Base-by-base conservation (phyloP, 176 grass and related monocot genomes). In the Zoysia japonica region DNA sequence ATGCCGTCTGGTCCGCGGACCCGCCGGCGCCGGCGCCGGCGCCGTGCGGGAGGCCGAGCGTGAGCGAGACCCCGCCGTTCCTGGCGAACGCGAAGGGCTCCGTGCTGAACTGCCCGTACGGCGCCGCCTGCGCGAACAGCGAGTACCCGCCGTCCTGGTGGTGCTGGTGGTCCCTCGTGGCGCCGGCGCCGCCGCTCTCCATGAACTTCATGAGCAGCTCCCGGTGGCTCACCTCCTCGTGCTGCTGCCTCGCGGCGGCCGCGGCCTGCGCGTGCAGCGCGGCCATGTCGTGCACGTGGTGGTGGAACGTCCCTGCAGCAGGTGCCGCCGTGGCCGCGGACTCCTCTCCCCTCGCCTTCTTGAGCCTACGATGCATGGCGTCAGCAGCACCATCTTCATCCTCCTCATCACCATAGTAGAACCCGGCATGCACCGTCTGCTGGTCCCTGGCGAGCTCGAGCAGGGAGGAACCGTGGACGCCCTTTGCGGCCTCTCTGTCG, bases 201-300 rank as follows among this genome's bases (percentile, higher is more conserved):
- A 99, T 93, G 71, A 99, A 88, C 75, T 93, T 96, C 92, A 99
- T 95, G 72, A 99, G 76, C 0, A 99, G 84, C 86, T 95, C 96
- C 37, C 87, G 84, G 77, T 96, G 89, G 86, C 85, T 93, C 73
- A 89, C 85, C 72, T 91, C 88, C 43, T 88, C 86, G 68, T 86
- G 81, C 81, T 82, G 86, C 80, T 82, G 86, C 76, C 87, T 67
- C 15, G 83, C 83, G 5, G 86, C 88, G 1, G 84, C 84, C 28
- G 84, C 88, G 0, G 84, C 83, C 67, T 82, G 73, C 52, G 87
- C 83, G 74, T 89, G 87, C 68, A 89, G 74, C 46, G 78, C 54
- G 2, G 78, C 73, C 60, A 89, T 70, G 82, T 90, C 70, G 68
- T 69, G 39, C 55, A 53, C 59, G 67, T 72, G 28, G 28, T 38